Percentiles rank a stretch among this genome's conserved stretches.
Conservation (phyloP, 1,139 yeast species). For the Candida gigantensis region DNA sequence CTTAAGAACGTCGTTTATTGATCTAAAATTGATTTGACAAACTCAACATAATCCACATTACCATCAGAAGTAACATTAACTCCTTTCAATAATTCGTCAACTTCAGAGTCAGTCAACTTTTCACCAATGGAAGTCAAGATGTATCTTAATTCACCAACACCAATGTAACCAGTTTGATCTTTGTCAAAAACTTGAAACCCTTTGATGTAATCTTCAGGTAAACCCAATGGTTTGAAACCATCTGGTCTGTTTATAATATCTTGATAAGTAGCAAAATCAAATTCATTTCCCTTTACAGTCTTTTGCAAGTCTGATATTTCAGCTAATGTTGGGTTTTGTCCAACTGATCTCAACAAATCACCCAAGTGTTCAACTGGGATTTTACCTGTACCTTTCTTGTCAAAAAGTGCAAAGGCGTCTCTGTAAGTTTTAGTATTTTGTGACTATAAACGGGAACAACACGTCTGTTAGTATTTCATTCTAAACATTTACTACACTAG, state of each 20-base stretch:
- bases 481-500: background rate
- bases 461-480: conserved; percentile 11
- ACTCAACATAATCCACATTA: conserved; percentile 91
- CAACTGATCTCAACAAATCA: conserved; percentile 92
- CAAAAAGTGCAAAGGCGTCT: conserved; percentile 97
- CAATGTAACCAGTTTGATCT: conserved; percentile 91
- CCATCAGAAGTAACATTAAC: conserved; percentile 93
- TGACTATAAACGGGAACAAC: conserved; percentile 33
- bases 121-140: conserved; percentile 93
- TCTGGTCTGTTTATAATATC: conserved; percentile 82
- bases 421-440: conserved; percentile 73
- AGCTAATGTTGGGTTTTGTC: conserved; percentile 95
- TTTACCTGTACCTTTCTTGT: conserved; percentile 93
- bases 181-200: conserved; percentile 98
- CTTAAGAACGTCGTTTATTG: no score
- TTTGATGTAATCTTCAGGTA: conserved; percentile 93
- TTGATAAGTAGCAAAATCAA: conserved; percentile 78
- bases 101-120: conserved; percentile 85
- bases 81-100: conserved; percentile 93
- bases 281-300: conserved; percentile 42
- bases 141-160: conserved; percentile 95
- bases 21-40: conserved; percentile 89
- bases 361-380: conserved; percentile 89
- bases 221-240: conserved; percentile 88
- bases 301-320: conserved; percentile 77